Evolutionary conservation across 2,329 filamentous ascomycete genomes (phyloP).

Genomic region (Graphilbum sp.): DNA sequence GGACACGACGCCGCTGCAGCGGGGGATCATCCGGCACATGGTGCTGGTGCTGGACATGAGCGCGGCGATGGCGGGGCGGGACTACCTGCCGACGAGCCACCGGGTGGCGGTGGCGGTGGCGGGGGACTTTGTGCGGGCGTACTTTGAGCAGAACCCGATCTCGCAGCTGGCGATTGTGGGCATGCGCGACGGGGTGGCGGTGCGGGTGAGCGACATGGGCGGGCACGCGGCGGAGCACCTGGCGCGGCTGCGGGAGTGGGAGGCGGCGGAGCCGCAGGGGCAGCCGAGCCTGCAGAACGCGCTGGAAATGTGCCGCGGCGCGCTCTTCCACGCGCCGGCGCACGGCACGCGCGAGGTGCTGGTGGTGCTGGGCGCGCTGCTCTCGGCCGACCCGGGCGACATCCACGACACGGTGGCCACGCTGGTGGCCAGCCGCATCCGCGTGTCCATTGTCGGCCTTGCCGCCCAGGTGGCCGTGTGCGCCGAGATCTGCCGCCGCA

Average conservation of each 20-base stretch:
- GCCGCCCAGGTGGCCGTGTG: slow-evolving; percentile 88
- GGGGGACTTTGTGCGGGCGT: slow-evolving; percentile 78
- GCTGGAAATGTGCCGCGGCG: slow-evolving; percentile 83
- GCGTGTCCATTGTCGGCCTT: slow-evolving; percentile 77
- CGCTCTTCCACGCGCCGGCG: slow-evolving; percentile 79
- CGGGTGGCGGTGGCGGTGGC: slow-evolving; percentile 69
- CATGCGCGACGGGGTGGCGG: slow-evolving; percentile 81
- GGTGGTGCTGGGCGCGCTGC: slow-evolving; percentile 77
- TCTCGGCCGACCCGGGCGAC: slow-evolving; percentile 85
- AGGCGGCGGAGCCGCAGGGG: slow-evolving; percentile 52
- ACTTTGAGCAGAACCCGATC: slow-evolving; percentile 97
- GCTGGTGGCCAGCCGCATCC: slow-evolving; percentile 68
- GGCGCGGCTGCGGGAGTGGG: slow-evolving; percentile 52
- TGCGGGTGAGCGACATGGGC: slow-evolving; percentile 74
- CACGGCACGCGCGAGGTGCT: slow-evolving; percentile 90
- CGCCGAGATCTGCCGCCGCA: slow-evolving; percentile 71
- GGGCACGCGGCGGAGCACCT: slow-evolving; percentile 87
- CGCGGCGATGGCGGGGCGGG: slow-evolving; percentile 87
- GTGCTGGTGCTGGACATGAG: slow-evolving; percentile 85
- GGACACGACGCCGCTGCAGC: slow-evolving; percentile 88
- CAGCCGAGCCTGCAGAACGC: slow-evolving; percentile 82
- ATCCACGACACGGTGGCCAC: slow-evolving; percentile 77
- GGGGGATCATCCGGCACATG: slow-evolving; percentile 94
- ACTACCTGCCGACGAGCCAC: slow-evolving; percentile 77
- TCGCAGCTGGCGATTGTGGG: slow-evolving; percentile 85